Evolutionary conservation across 192 early-diverging fungal species (phyloP).

Genomic region (Entrophospora sp.): DNA sequence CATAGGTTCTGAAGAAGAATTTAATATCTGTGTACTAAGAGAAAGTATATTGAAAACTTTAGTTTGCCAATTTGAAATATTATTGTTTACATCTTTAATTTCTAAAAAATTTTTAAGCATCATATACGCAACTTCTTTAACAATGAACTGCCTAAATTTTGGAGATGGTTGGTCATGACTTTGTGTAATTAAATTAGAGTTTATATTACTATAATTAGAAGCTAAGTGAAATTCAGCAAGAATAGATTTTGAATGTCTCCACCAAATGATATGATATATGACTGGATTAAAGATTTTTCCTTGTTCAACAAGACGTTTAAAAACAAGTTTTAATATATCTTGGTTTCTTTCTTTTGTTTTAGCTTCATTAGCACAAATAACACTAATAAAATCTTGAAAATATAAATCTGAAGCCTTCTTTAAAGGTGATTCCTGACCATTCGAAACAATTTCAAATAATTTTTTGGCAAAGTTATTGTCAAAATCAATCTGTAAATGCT

Average conservation of each 20-base stretch:
- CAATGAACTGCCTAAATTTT: neutral
- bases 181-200: too few relatives aligned
- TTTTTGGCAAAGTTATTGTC: neutral
- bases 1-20: neutral
- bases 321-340: neutral
- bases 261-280: constrained; percentile 9
- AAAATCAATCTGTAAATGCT: neutral
- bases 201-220: too few relatives aligned
- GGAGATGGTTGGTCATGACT: neutral
- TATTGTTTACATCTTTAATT: neutral
- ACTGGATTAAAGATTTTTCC: constrained; percentile 9
- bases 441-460: neutral
- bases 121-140: neutral
- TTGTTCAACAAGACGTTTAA: neutral
- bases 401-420: neutral
- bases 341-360: neutral
- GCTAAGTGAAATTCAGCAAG: constrained; percentile 17
- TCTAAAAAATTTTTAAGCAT: neutral
- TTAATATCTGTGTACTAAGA: neutral
- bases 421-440: neutral
- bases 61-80: neutral
- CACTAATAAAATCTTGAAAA: constrained; percentile 10
- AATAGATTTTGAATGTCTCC: constrained; percentile 3
- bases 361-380: neutral
- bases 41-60: constrained; percentile 3